phyloP scores from a whole-genome alignment of 169 alveolate species.

The Eimeria praecox region DNA sequence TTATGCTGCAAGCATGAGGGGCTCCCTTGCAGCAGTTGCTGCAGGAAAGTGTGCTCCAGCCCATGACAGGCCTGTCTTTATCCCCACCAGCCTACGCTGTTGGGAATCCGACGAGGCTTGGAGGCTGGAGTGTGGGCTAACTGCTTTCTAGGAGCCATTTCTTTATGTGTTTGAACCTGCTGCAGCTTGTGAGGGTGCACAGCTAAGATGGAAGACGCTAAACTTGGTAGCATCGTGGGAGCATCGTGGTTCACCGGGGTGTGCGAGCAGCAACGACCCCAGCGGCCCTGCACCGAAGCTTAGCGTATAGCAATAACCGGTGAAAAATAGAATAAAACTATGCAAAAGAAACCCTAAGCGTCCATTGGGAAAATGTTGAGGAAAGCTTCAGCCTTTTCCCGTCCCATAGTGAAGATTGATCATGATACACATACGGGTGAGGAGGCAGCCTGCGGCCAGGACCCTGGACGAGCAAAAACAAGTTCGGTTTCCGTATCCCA shows the following conservation, averaged over 20 bases:
- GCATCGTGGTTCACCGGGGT: no score
- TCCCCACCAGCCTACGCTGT: background rate
- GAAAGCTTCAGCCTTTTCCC: background rate
- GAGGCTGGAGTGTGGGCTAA: background rate
- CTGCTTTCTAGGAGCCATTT: background rate
- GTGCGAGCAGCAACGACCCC: no score
- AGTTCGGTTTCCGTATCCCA: background rate
- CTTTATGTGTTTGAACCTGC: background rate
- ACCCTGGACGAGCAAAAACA: background rate
- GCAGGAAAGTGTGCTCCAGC: background rate
- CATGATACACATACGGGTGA: background rate
- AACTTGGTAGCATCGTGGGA: no score
- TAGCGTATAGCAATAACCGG: no score
- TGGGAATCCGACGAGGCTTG: background rate
- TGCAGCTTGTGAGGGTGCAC: background rate
- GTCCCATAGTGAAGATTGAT: background rate
- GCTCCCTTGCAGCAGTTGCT: background rate
- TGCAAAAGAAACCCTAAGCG: no score
- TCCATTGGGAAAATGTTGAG: no score
- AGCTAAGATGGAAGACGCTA: background rate
- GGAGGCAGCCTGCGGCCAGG: background rate
- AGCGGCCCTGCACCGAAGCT: no score
- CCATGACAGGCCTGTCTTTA: background rate
- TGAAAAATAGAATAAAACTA: no score
- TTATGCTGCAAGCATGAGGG: background rate